phyloP scores from a whole-genome alignment of 805 yeast genomes.

The Kregervanrija delftensis region DNA sequence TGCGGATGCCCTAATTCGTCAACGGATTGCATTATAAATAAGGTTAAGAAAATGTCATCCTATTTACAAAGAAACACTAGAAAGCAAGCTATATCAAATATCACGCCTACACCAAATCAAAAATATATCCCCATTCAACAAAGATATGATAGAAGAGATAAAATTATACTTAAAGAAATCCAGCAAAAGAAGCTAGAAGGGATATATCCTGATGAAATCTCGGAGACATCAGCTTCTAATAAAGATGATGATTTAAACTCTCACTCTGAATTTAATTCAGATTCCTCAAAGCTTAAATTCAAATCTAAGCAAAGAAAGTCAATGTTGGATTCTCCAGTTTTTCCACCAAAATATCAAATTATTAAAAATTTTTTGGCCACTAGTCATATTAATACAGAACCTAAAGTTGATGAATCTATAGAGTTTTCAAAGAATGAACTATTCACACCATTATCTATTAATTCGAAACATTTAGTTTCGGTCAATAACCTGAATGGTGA shows the following conservation, averaged over 20 bases:
- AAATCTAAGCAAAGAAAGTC: conserved; percentile 2
- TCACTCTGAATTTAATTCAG: too few relatives aligned
- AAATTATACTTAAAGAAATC: conserved; percentile 8
- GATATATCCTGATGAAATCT: too few relatives aligned
- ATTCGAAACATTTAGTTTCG: not conserved
- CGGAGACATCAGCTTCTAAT: too few relatives aligned
- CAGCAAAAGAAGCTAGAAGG: not conserved
- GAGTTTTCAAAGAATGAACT: not conserved
- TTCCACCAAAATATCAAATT: conserved; percentile 19
- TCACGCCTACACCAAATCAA: conserved; percentile 23
- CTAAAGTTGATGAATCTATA: too few relatives aligned
- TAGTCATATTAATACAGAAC: too few relatives aligned
- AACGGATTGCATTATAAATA: conserved; percentile 49
- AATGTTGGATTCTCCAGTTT: conserved; percentile 10
- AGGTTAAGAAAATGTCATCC: conserved; percentile 56
- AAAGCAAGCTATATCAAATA: conserved; percentile 32
- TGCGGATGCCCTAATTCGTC: conserved; percentile 56
- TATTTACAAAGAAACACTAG: conserved; percentile 54
- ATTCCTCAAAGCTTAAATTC: too few relatives aligned
- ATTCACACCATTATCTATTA: conserved; percentile 3
- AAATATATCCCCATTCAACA: conserved; percentile 26
- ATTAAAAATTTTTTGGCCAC: conserved; percentile 13
- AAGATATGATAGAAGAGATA: conserved; percentile 22
- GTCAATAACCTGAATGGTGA: too few relatives aligned
- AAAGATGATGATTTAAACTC: too few relatives aligned